Evolutionary conservation across 2,329 filamentous ascomycete species (phyloP).

Genomic region (Domatiomyces globalis): DNA sequence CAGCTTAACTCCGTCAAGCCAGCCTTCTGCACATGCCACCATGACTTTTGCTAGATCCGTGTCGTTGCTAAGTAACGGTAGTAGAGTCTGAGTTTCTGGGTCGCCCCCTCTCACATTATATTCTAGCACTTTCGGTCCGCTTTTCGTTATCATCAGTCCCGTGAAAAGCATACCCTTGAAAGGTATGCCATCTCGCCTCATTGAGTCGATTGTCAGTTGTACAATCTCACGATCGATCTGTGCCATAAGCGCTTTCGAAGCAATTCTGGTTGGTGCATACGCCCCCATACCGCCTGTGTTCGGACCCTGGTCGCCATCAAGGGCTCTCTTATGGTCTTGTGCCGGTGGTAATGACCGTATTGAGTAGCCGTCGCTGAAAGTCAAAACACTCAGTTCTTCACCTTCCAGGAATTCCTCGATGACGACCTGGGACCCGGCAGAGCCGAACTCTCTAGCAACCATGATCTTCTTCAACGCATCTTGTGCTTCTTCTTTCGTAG

Average conservation of each 20-base stretch:
- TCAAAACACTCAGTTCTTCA: conserved; percentile 82
- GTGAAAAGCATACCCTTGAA: conserved; percentile 70
- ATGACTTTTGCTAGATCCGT: conserved; percentile 80
- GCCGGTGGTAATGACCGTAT: conserved; percentile 75
- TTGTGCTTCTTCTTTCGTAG: conserved; percentile 67
- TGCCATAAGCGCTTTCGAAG: conserved; percentile 59
- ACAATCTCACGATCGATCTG: conserved; percentile 68
- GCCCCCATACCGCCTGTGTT: conserved; percentile 98
- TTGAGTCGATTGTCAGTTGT: conserved; percentile 78
- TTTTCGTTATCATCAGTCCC: conserved; percentile 80
- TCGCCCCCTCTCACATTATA: conserved; percentile 92
- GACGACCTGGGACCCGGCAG: conserved; percentile 78
- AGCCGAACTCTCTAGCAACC: conserved; percentile 72
- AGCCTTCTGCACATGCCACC: conserved; percentile 66
- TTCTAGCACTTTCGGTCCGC: conserved; percentile 70
- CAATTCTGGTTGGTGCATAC: conserved; percentile 78
- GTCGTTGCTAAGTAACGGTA: conserved; percentile 56
- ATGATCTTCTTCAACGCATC: conserved; percentile 77
- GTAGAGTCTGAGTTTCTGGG: conserved; percentile 76
- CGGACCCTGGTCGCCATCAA: conserved; percentile 75
- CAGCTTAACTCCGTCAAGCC: conserved; percentile 55
- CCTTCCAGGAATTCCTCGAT: conserved; percentile 89
- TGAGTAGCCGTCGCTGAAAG: conserved; percentile 78
- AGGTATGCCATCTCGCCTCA: conserved; percentile 60
- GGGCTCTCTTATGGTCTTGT: conserved; percentile 92